phyloP scores from a whole-genome alignment of 2,329 filamentous ascomycete genomes.

The Penicillium glabrum region DNA sequence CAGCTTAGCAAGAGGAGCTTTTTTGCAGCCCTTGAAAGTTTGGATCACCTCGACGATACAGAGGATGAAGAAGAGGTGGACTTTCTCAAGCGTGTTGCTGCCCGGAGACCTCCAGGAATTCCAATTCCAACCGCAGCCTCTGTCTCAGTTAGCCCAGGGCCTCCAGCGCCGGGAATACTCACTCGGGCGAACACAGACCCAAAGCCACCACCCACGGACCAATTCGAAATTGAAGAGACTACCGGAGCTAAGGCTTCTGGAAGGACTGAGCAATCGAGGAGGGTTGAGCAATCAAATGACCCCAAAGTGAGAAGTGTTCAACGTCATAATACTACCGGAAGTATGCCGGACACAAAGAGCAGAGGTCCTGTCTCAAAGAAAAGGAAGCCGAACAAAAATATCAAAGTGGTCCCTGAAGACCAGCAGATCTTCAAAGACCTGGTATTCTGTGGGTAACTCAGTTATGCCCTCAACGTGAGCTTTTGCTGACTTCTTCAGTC shows the following conservation, averaged over 20 bases:
- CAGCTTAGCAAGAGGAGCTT: conserved; percentile 33
- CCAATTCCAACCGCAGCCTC: background rate
- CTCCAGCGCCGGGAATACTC: conserved; percentile 1
- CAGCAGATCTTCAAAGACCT: conserved; percentile 61
- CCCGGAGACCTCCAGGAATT: conserved; percentile 1
- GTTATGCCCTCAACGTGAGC: background rate
- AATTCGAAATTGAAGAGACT: background rate
- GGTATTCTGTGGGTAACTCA: conserved; percentile 53
- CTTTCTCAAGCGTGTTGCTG: conserved; percentile 5
- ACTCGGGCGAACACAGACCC: conserved; percentile 11
- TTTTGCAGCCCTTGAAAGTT: conserved; percentile 35
- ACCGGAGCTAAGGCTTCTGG: background rate
- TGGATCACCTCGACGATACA: conserved; percentile 29
- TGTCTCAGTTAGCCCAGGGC: background rate
- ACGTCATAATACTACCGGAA: conserved; percentile 12
- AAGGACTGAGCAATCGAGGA: background rate
- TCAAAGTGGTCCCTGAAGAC: conserved; percentile 52
- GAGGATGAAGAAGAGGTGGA: conserved; percentile 27
- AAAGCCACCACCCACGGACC: conserved; percentile 1
- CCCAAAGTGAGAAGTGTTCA: conserved; percentile 6
- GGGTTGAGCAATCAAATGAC: background rate
- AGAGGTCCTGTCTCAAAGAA: conserved; percentile 20
- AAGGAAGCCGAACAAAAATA: conserved; percentile 30
- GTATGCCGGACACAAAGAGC: conserved; percentile 11
- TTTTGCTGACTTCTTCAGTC: conserved; percentile 37